These are phyloP conservation scores for Cercospora canescens DNA, from an alignment of 2,329 filamentous ascomycete species.

Conservation along the genomic window DNA sequence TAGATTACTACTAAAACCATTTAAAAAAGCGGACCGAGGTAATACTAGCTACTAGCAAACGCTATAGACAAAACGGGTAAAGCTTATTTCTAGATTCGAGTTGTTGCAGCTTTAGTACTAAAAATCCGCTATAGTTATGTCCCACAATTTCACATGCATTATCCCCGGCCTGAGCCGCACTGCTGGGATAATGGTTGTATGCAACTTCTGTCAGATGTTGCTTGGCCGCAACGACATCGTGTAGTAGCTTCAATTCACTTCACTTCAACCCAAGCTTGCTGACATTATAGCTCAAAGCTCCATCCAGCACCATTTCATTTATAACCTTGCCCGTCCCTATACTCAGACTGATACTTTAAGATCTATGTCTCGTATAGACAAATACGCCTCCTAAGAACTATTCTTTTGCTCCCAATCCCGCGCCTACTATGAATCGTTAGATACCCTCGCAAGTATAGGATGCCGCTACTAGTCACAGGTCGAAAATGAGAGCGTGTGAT, in stretches of 20 bases:
- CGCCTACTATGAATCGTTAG: conserved; percentile 52
- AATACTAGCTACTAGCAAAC: too few relatives aligned
- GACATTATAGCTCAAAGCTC: conserved; percentile 57
- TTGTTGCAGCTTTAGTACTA: too few relatives aligned
- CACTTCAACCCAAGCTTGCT: conserved; percentile 44
- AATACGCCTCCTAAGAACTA: conserved; percentile 65
- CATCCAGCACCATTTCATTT: conserved; percentile 64
- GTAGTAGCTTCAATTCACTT: neutral
- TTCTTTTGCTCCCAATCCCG: conserved; percentile 50
- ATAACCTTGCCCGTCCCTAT: conserved; percentile 66
- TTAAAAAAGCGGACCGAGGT: too few relatives aligned
- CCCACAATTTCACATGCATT: too few relatives aligned
- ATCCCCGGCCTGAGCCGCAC: too few relatives aligned
- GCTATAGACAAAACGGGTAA: too few relatives aligned
- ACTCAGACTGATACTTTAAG: conserved; percentile 98
- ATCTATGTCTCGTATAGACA: conserved; percentile 87
- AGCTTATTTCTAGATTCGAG: too few relatives aligned
- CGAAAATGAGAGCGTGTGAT: conserved; percentile 71
- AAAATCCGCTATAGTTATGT: too few relatives aligned
- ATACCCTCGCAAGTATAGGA: conserved; percentile 63
- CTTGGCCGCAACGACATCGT: neutral
- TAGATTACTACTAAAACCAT: too few relatives aligned
- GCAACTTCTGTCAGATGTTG: too few relatives aligned
- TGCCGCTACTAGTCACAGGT: conserved; percentile 64
- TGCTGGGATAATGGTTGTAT: too few relatives aligned